A percentile compares a stretch with the other conserved stretches of the same genome.
These are phyloP conservation scores for Skeletonema tropicum DNA, from an alignment of 108 stramenopile genomes.

Conservation along the genomic window DNA sequence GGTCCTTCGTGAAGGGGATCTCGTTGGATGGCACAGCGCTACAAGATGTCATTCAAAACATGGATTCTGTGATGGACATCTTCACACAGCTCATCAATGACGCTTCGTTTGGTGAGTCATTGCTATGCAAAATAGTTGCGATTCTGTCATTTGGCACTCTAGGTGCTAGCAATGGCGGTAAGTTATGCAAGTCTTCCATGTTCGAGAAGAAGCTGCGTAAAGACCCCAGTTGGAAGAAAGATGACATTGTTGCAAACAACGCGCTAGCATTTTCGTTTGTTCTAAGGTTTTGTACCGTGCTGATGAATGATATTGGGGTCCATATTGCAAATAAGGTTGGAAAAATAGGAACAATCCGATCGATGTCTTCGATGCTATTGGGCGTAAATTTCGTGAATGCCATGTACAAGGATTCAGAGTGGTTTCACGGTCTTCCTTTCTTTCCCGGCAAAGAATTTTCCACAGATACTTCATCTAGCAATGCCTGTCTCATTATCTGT, in stretches of 20 bases:
- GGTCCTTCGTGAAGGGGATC: constrained; percentile 46
- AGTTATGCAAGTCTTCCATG: constrained; percentile 9
- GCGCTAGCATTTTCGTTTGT: constrained; percentile 44
- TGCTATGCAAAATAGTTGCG: constrained; percentile 70
- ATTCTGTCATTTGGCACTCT: constrained; percentile 65
- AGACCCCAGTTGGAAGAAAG: constrained; percentile 16
- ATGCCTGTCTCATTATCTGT: constrained; percentile 6
- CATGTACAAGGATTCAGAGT: constrained; percentile 35
- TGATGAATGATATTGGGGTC: constrained; percentile 19
- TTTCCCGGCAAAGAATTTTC: not conserved
- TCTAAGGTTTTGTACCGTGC: constrained; percentile 28
- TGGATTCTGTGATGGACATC: constrained; percentile 34
- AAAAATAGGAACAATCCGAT: constrained; percentile 18
- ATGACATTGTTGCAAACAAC: constrained; percentile 31
- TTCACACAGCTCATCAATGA: constrained; percentile 44
- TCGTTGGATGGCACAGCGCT: constrained; percentile 22
- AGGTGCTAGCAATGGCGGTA: constrained; percentile 29
- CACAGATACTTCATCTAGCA: not conserved
- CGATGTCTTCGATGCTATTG: constrained; percentile 33
- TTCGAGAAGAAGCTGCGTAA: not conserved
- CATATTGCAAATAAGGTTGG: constrained; percentile 3
- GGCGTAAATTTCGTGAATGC: constrained; percentile 29
- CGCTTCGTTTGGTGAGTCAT: constrained; percentile 63
- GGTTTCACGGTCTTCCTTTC: constrained; percentile 41
- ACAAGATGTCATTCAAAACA: constrained; percentile 24